Evolutionary conservation across 805 yeast species (phyloP).

Genomic region (Suhomyces sp.): DNA sequence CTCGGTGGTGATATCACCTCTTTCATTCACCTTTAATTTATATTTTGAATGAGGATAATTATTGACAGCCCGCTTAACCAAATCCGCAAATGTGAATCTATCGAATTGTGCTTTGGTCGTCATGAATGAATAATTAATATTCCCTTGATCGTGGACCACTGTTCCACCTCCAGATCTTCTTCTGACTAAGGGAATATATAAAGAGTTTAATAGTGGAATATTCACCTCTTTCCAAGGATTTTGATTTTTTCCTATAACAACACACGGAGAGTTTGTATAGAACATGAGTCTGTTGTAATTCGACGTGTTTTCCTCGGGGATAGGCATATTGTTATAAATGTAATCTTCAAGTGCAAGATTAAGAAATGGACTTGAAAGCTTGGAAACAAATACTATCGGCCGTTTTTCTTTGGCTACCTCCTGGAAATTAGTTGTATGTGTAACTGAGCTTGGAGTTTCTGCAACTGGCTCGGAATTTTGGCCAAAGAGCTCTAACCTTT

Average conservation of each 20-base stretch:
- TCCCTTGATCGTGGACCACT: constrained; percentile 91
- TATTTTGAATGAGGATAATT: constrained; percentile 9
- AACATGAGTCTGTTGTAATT: constrained; percentile 58
- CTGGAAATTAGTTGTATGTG: no score
- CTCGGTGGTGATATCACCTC: constrained; percentile 74
- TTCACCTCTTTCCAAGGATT: constrained; percentile 90
- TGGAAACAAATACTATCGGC: constrained; percentile 62
- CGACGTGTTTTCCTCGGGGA: constrained; percentile 13
- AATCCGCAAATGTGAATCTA: constrained; percentile 52
- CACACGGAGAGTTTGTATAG: constrained; percentile 78
- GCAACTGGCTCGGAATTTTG: not conserved
- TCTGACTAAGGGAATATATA: constrained; percentile 67
- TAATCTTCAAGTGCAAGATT: constrained; percentile 84
- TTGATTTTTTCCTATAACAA: constrained; percentile 95
- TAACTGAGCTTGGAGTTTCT: no score
- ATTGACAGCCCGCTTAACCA: constrained; percentile 40
- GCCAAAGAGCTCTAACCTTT: constrained; percentile 11
- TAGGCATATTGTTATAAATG: constrained; percentile 65
- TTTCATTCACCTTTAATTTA: constrained; percentile 53
- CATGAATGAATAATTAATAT: constrained; percentile 81
- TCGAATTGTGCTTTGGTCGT: constrained; percentile 65
- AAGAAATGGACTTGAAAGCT: constrained; percentile 60
- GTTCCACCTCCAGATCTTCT: constrained; percentile 95
- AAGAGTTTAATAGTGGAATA: constrained; percentile 48
- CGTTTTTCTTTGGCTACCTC: constrained; percentile 11